Evolutionary conservation across 441 rosid genomes (phyloP).

Genomic region (Mallotus repandus): DNA sequence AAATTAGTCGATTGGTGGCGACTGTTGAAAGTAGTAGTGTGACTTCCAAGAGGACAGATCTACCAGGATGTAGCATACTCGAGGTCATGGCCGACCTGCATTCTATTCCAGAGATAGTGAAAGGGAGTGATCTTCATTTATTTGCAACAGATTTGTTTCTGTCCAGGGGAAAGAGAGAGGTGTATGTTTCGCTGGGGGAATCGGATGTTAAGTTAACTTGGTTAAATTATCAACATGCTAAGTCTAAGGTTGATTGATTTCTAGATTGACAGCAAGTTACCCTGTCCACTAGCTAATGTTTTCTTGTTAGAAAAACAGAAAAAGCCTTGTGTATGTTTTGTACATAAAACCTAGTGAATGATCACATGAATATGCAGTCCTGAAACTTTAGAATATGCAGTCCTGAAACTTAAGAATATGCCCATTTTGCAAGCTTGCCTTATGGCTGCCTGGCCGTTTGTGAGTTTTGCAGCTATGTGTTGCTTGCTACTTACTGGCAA

Average conservation of each 20-base stretch:
- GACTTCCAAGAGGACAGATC: slow-evolving; percentile 19
- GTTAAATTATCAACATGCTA: slow-evolving; percentile 13
- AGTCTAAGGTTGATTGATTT: neutral
- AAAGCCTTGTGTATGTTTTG: too few relatives aligned
- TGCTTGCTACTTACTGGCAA: too few relatives aligned
- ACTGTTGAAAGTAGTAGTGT: slow-evolving; percentile 17
- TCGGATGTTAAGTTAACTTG: slow-evolving; percentile 8
- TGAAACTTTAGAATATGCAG: too few relatives aligned
- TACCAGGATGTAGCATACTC: slow-evolving; percentile 15
- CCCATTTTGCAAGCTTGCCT: too few relatives aligned
- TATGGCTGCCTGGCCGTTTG: too few relatives aligned
- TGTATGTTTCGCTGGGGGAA: slow-evolving; percentile 5
- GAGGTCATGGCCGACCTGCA: slow-evolving; percentile 18
- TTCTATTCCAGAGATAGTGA: slow-evolving; percentile 14
- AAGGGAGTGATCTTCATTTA: slow-evolving; percentile 18
- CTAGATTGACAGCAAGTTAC: too few relatives aligned
- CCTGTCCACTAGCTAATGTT: too few relatives aligned
- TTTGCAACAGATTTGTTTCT: slow-evolving; percentile 17
- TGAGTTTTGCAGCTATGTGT: too few relatives aligned
- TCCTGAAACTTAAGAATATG: too few relatives aligned
- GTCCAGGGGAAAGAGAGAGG: slow-evolving; percentile 13
- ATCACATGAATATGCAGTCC: too few relatives aligned
- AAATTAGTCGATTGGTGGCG: slow-evolving; percentile 6
- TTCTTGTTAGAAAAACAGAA: too few relatives aligned
- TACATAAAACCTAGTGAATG: too few relatives aligned